Evolutionary conservation across 1,139 yeast species (phyloP).

Genomic region (Hyphopichia pseudoburtonii): DNA sequence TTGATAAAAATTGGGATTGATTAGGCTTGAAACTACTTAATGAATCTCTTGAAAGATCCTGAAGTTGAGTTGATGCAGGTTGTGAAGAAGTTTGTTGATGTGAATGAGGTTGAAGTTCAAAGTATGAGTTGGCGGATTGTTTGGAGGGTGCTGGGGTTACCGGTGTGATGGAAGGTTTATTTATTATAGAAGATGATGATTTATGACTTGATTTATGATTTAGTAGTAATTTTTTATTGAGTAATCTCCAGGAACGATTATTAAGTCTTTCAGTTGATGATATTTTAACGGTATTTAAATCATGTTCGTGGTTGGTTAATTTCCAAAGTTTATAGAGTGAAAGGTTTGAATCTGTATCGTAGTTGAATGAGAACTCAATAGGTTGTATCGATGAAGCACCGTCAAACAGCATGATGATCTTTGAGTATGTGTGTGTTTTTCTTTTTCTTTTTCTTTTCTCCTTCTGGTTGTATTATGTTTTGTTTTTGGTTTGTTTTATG

Average conservation of each 20-base stretch:
- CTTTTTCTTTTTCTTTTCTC: no score
- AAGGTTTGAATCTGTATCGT: slow-evolving; percentile 10
- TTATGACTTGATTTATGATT: background rate
- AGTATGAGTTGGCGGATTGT: no score
- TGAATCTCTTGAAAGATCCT: slow-evolving; percentile 10
- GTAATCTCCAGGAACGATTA: slow-evolving; percentile 29
- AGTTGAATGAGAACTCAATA: slow-evolving; percentile 11
- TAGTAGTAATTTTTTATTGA: slow-evolving; percentile 11
- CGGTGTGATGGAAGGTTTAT: background rate
- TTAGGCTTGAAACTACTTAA: slow-evolving; percentile 12
- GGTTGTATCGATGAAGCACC: slow-evolving; percentile 1
- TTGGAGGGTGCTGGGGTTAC: background rate
- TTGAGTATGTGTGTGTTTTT: no score
- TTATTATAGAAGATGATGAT: no score
- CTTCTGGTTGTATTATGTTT: no score
- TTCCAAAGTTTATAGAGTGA: slow-evolving; percentile 20
- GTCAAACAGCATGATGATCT: slow-evolving; percentile 1
- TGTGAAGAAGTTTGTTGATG: background rate
- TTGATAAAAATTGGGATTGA: slow-evolving; percentile 10
- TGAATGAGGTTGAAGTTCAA: background rate
- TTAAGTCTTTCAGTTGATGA: slow-evolving; percentile 19
- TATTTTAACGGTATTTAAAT: slow-evolving; percentile 6
- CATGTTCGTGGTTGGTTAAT: slow-evolving; percentile 13
- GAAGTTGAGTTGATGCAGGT: background rate
- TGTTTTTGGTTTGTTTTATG: no score